These are phyloP conservation scores for Delphinella strobiligena DNA, from an alignment of 2,329 filamentous ascomycete genomes.

Conservation along the genomic window DNA sequence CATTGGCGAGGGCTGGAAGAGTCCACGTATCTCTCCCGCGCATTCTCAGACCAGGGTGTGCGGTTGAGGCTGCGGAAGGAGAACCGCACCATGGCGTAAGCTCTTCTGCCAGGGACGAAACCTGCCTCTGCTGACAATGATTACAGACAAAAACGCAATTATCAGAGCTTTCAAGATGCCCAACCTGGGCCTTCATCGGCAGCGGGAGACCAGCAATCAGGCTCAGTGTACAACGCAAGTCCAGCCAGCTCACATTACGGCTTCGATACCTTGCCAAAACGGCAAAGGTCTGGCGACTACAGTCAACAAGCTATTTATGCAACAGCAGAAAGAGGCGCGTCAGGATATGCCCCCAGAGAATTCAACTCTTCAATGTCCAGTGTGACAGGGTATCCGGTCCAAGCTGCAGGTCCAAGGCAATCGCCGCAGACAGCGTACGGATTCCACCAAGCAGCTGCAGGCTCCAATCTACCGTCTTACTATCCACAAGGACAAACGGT, in stretches of 20 bases:
- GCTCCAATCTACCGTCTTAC: neutral
- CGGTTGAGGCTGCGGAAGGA: slow-evolving; percentile 74
- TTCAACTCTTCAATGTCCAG: neutral
- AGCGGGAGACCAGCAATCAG: neutral
- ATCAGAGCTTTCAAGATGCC: slow-evolving; percentile 1
- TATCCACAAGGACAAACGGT: neutral
- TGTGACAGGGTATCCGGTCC: neutral
- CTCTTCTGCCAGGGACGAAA: neutral
- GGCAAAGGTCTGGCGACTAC: slow-evolving; percentile 3
- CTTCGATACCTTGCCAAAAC: slow-evolving; percentile 3
- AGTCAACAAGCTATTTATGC: neutral
- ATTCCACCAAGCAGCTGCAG: neutral
- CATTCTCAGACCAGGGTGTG: slow-evolving; percentile 79
- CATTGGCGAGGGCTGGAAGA: slow-evolving; percentile 69
- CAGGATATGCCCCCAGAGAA: slow-evolving; percentile 1
- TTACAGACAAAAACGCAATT: slow-evolving; percentile 3
- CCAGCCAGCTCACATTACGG: neutral
- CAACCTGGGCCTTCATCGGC: slow-evolving; percentile 3
- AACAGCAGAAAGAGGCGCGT: slow-evolving; percentile 1
- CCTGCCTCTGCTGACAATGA: neutral
- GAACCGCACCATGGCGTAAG: slow-evolving; percentile 38
- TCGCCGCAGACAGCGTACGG: slow-evolving; percentile 2
- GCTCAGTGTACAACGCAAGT: neutral
- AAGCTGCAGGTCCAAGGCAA: slow-evolving; percentile 1
- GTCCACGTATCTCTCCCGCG: slow-evolving; percentile 68